Evolutionary conservation across 345 rosid species (phyloP).

Genomic region (Citrus glauca): DNA sequence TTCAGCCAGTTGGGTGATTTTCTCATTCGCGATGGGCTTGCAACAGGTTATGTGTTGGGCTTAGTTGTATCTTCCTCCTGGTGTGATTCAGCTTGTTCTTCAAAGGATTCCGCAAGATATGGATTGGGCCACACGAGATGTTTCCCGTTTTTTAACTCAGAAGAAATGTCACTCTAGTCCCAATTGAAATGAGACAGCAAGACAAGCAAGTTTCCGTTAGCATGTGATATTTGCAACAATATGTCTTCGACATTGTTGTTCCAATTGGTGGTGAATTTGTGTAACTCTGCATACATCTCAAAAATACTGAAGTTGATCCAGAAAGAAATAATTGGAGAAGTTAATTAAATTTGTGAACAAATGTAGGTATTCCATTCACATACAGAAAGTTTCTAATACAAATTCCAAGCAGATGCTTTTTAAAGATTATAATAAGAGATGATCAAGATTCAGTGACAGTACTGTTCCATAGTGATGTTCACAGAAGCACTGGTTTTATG

Average conservation of each 20-base stretch:
- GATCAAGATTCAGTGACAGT: not conserved
- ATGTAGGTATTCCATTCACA: not conserved
- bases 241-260: not conserved
- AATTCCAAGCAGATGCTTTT: not conserved
- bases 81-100: too few relatives aligned
- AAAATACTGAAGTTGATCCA: slow-evolving; percentile 48
- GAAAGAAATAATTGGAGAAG: slow-evolving; percentile 35
- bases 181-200: slow-evolving; percentile 16
- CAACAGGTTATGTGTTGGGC: too few relatives aligned
- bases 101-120: too few relatives aligned
- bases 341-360: not conserved
- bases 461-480: not conserved
- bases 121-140: too few relatives aligned
- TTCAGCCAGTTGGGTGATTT: too few relatives aligned
- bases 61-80: too few relatives aligned
- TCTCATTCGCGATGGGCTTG: too few relatives aligned
- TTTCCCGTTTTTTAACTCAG: too few relatives aligned
- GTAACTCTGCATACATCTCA: slow-evolving; percentile 33
- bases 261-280: not conserved
- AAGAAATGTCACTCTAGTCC: too few relatives aligned
- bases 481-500: not conserved
- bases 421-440: not conserved
- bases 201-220: slow-evolving; percentile 18
- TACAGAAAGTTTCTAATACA: not conserved
- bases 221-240: not conserved